Evolutionary conservation across 2,329 filamentous ascomycete species (phyloP).

Genomic region (Aspergillus sergii): DNA sequence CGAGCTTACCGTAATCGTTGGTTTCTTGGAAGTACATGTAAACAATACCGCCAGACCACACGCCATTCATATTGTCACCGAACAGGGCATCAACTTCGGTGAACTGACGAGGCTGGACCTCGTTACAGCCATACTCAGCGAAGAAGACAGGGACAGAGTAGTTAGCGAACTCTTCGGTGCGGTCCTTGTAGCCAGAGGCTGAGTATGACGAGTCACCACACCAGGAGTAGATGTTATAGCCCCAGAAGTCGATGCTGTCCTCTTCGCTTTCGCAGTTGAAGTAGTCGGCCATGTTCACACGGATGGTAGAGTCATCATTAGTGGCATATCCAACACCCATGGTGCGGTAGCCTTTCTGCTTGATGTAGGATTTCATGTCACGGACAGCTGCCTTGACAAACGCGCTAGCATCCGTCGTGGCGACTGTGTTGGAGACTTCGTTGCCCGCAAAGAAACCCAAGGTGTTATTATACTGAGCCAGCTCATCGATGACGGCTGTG

Average conservation of each 20-base stretch:
- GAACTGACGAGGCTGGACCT: slow-evolving; percentile 70
- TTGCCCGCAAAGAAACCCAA: slow-evolving; percentile 98
- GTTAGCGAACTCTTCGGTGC: slow-evolving; percentile 80
- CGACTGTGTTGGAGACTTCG: slow-evolving; percentile 85
- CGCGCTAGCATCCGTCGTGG: slow-evolving; percentile 85
- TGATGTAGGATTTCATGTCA: slow-evolving; percentile 92
- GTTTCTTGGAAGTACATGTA: slow-evolving; percentile 95
- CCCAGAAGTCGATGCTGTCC: slow-evolving; percentile 88
- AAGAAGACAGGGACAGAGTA: slow-evolving; percentile 97
- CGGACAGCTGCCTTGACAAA: slow-evolving; percentile 97
- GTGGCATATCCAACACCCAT: slow-evolving; percentile 94
- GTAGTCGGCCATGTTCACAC: slow-evolving; percentile 79
- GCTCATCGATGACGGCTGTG: slow-evolving; percentile 74
- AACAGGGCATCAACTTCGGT: slow-evolving; percentile 82
- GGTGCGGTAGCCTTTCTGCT: slow-evolving; percentile 69
- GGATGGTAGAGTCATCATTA: slow-evolving; percentile 84
- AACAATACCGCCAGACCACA: slow-evolving; percentile 94
- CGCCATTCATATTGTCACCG: slow-evolving; percentile 73
- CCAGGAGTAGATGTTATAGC: slow-evolving; percentile 99
- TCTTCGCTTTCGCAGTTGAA: slow-evolving; percentile 79
- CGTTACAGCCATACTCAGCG: slow-evolving; percentile 95
- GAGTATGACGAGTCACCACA: slow-evolving; percentile 80
- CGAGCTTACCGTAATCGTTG: slow-evolving; percentile 75
- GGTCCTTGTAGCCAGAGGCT: slow-evolving; percentile 75
- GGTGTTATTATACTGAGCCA: slow-evolving; percentile 81